Conservation (phyloP, 2,329 filamentous ascomycete genomes). For the Thielaviopsis musarum region DNA sequence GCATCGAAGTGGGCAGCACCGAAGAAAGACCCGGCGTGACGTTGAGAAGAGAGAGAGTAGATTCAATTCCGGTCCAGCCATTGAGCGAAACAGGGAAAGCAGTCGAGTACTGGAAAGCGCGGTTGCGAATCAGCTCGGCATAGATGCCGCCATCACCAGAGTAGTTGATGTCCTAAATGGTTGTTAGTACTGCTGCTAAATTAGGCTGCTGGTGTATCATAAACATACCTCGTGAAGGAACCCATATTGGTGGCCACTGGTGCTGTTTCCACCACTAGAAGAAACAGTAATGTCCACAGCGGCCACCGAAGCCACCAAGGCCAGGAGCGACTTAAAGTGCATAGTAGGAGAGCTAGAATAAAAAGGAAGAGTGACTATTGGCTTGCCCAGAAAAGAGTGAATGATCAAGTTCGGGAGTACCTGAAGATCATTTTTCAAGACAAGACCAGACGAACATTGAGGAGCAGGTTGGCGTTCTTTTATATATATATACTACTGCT, state of each 20-base stretch:
- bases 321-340: conserved; percentile 1
- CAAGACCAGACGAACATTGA: not conserved
- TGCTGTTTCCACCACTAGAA: conserved; percentile 24
- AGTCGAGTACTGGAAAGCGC: conserved; percentile 45
- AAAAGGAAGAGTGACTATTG: not conserved
- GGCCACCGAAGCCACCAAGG: conserved; percentile 5
- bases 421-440: not conserved
- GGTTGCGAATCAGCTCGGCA: conserved; percentile 52
- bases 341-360: not conserved
- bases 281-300: conserved; percentile 23
- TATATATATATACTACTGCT: not conserved
- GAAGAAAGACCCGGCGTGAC: conserved; percentile 31
- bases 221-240: conserved; percentile 26
- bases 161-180: conserved; percentile 41
- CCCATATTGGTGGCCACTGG: conserved; percentile 28
- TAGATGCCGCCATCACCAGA: conserved; percentile 59
- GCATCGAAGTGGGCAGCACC: conserved; percentile 34
- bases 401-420: not conserved
- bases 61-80: conserved; percentile 29
- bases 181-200: not conserved
- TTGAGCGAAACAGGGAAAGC: conserved; percentile 26
- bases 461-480: not conserved
- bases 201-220: too few species aligned
- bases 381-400: not conserved
- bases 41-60: conserved; percentile 29